phyloP scores from a whole-genome alignment of 169 alveolate genomes.

The Haemoproteus tartakovskyi region DNA sequence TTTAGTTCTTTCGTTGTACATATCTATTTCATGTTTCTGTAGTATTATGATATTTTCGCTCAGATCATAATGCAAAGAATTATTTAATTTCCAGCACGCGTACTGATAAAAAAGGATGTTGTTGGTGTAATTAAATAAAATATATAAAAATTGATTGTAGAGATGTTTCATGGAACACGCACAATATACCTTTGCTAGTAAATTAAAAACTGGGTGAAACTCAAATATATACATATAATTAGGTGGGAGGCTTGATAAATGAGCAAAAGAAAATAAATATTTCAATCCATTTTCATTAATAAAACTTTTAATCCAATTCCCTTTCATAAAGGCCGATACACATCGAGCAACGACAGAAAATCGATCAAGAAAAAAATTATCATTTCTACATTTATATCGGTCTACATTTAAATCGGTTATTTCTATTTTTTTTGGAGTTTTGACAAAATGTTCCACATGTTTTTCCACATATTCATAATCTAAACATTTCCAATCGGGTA shows the following conservation, averaged over 20 bases:
- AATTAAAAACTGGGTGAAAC: slow-evolving; percentile 32
- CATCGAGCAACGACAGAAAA: slow-evolving; percentile 47
- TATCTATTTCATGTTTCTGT: no score
- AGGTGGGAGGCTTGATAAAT: slow-evolving; percentile 35
- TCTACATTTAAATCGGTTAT: slow-evolving; percentile 47
- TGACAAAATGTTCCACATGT: slow-evolving; percentile 25
- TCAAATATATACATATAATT: slow-evolving; percentile 47
- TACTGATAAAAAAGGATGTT: slow-evolving; percentile 15
- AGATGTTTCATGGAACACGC: slow-evolving; percentile 23
- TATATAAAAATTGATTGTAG: slow-evolving; percentile 30
- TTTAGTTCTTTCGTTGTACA: no score
- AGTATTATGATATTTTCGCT: slow-evolving; percentile 12
- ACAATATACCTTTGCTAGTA: slow-evolving; percentile 21
- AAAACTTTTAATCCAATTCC: slow-evolving; percentile 39
- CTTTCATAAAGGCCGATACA: slow-evolving; percentile 55
- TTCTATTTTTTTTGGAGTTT: slow-evolving; percentile 7
- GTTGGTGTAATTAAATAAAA: slow-evolving; percentile 41
- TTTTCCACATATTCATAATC: slow-evolving; percentile 42
- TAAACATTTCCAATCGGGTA: slow-evolving; percentile 47
- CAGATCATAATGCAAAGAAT: slow-evolving; percentile 7
- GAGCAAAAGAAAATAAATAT: slow-evolving; percentile 25
- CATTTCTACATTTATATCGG: slow-evolving; percentile 34
- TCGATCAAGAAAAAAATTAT: slow-evolving; percentile 39
- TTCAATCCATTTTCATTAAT: slow-evolving; percentile 36
- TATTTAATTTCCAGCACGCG: background rate